Base-by-base conservation (phyloP, 768 basidiomycete species). In the Sporobolomyces phaffii region DNA sequence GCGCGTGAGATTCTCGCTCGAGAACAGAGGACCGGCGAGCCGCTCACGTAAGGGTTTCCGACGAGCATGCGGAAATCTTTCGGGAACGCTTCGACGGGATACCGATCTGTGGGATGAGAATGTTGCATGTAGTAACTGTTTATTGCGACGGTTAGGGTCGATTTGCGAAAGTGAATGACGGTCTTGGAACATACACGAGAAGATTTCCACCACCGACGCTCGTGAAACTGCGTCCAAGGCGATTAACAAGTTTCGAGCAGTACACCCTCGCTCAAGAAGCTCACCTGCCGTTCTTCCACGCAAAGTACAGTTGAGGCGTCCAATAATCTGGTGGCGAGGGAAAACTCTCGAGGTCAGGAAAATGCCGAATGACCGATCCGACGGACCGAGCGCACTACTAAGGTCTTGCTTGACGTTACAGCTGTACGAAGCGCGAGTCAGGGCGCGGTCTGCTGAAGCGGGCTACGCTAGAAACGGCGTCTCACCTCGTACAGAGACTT, bases 1-100 rank as follows among this genome's bases (percentile, higher is more conserved):
- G 31, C 14, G 36, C 6, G 24, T 5, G 18, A 1, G 28, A 3
- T 5, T 11, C 9, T 26, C 28, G 5, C 13, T 15, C 8, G 4
- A 13, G 26, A 4, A 45, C 20, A 33, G 49, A 18, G 56, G 47
- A 20, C 15, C 13, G 24, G 8, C 9, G 36, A 48, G n/a, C n/a
- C n/a, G n/a, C 65, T 61, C n/a, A 71, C 48, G 20, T 61, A 67
- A 2, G 61, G 60, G 29, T 64, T 60, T 15, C 70, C 70, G 3
- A 62, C 62, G 40, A 72, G 65, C 62, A 72, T 64, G 14, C 70
- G 62, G 20, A 72, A 62, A 9, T 54, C 72, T 5, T 29, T 20
- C 10, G 65, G 65, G 20, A 66, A 66, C 1, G 59, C 65, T 11
- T 18, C 22, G 28, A 66, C 33, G n/a, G 26, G 22, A 9, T 14